Conservation (phyloP, 164 flowering plant genomes). For the Stephania cephalantha region DNA sequence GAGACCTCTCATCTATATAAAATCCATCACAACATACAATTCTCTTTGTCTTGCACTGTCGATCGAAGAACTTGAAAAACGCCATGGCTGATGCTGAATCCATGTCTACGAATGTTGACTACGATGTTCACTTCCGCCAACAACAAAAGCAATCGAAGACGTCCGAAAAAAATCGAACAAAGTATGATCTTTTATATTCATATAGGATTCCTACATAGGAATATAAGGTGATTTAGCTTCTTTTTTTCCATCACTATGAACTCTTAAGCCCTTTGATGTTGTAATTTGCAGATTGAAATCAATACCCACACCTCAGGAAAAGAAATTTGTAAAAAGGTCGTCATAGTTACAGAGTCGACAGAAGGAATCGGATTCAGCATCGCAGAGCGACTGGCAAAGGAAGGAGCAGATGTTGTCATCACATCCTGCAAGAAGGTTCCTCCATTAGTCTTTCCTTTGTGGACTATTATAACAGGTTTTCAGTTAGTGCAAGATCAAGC, state of each 20-base stretch:
- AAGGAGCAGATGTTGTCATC: conserved; percentile 87
- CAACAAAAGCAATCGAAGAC: not conserved
- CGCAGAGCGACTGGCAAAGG: conserved; percentile 75
- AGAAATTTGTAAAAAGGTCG: conserved; percentile 80
- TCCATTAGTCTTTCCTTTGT: not conserved
- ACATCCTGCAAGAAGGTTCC: conserved; percentile 85
- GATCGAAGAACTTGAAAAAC: not conserved
- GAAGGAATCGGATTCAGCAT: conserved; percentile 87
- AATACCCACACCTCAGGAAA: not conserved
- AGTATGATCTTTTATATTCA: too few relatives aligned
- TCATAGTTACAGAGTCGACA: conserved; percentile 88
- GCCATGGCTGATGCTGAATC: not conserved
- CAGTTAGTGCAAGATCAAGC: not conserved
- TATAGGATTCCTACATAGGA: not conserved
- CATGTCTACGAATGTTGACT: not conserved
- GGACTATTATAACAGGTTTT: too few relatives aligned
- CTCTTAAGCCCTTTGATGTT: not conserved
- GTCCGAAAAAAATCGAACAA: too few relatives aligned
- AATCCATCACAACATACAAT: not conserved
- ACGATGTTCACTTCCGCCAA: not conserved
- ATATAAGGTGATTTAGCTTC: too few relatives aligned
- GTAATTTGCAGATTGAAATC: not conserved
- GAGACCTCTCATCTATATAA: not conserved
- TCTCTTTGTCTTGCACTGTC: not conserved
- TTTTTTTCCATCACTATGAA: too few relatives aligned